A percentile compares a stretch with the other conserved stretches of the same genome.
Evolutionary conservation across 1,284 basidiomycete species (phyloP).

Genomic region (Ganoderma lingzhi): DNA sequence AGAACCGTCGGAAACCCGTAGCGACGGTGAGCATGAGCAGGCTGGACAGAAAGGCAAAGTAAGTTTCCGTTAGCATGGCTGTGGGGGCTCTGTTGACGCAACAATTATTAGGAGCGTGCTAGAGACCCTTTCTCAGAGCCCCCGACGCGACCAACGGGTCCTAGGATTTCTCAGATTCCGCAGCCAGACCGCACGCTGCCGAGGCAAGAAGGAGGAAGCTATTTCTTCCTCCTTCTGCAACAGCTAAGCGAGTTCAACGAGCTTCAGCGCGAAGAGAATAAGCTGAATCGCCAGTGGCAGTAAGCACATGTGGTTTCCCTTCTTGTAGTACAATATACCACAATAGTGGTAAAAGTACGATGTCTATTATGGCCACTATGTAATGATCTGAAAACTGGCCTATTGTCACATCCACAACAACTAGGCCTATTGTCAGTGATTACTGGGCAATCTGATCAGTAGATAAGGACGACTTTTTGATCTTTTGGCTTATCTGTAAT

Average conservation of each 20-base stretch:
- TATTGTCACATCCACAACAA: too few species aligned
- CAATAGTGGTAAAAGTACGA: too few species aligned
- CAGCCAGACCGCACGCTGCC: neutral
- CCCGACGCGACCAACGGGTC: too few species aligned
- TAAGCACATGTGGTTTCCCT: too few species aligned
- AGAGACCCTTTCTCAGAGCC: neutral
- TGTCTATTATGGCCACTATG: too few species aligned
- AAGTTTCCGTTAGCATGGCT: neutral
- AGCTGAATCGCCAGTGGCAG: neutral
- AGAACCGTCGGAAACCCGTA: neutral
- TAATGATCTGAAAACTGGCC: too few species aligned
- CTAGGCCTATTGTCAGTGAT: too few species aligned
- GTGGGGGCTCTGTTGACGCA: neutral
- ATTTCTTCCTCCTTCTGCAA: neutral
- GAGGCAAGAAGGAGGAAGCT: neutral
- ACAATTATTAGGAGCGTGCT: neutral
- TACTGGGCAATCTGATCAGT: too few species aligned
- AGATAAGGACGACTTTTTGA: too few species aligned
- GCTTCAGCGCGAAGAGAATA: neutral
- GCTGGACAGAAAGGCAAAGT: neutral
- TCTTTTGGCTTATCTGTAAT: too few species aligned
- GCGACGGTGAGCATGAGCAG: neutral
- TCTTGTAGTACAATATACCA: too few species aligned
- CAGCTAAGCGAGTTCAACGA: neutral
- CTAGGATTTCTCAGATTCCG: neutral